Percentiles rank a stretch among this genome's conserved stretches.
These are phyloP conservation scores for Auricularia cornea DNA, from an alignment of 768 basidiomycete genomes.

Conservation along the genomic window DNA sequence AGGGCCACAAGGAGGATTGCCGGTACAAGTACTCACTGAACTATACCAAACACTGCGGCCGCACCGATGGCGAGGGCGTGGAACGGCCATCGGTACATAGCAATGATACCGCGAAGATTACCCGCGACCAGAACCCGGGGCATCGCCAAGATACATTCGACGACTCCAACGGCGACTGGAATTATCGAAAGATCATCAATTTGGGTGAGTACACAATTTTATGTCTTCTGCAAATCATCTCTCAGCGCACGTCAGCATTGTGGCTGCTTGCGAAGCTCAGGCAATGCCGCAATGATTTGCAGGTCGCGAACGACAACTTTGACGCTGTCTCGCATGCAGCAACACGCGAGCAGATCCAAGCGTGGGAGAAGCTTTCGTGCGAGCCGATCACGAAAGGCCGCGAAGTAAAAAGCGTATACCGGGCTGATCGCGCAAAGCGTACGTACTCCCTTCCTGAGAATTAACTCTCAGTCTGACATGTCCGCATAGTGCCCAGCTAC, in stretches of 20 bases:
- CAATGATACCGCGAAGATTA: conserved; percentile 25
- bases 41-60: conserved; percentile 10
- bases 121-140: conserved; percentile 30
- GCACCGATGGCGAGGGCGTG: conserved; percentile 28
- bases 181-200: conserved; percentile 27
- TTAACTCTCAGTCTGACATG: no score
- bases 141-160: conserved; percentile 27
- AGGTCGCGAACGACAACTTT: no score
- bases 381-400: no score
- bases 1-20: conserved; percentile 17
- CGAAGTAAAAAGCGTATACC: no score
- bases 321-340: no score
- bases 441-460: no score
- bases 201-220: conserved; percentile 15
- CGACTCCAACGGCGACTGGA: conserved; percentile 26
- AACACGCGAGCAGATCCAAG: no score
- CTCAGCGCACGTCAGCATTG: not conserved
- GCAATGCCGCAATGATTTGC: no score
- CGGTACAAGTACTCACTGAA: not conserved
- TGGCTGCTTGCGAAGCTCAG: not conserved
- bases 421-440: no score
- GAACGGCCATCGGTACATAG: conserved; percentile 30
- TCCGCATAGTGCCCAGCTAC: no score
- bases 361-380: no score
- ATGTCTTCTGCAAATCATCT: not conserved